Conservation (phyloP, 768 basidiomycete genomes). For the Pleurotus djamor region DNA sequence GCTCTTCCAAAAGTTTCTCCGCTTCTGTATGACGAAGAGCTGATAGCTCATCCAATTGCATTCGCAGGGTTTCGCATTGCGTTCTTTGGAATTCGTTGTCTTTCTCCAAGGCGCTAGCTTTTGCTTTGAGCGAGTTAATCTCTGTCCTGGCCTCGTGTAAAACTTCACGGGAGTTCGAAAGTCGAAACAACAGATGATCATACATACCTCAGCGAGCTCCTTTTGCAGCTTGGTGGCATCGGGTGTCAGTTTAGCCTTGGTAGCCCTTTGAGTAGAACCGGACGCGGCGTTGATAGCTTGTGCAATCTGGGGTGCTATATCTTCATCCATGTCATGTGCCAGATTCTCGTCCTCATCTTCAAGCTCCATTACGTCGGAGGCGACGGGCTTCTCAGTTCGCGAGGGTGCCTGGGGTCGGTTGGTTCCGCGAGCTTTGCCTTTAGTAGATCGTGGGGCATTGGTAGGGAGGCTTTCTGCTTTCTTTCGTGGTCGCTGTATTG, state of each 20-base stretch:
- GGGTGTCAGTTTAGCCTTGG: constrained; percentile 8
- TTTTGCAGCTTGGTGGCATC: constrained; percentile 3
- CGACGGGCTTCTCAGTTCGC: constrained; percentile 7
- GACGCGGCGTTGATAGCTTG: not conserved
- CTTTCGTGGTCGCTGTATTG: not conserved
- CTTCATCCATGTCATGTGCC: constrained; percentile 17
- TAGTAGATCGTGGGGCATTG: constrained; percentile 24
- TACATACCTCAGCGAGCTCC: constrained; percentile 5
- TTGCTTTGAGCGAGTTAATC: constrained; percentile 2
- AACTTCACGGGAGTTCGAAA: not conserved
- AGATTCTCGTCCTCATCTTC: constrained; percentile 15
- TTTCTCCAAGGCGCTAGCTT: not conserved
- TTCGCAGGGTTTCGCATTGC: constrained; percentile 40
- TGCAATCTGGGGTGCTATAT: constrained; percentile 12
- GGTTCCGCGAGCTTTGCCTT: constrained; percentile 31
- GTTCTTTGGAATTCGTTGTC: constrained; percentile 5
- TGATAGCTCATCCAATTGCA: constrained; percentile 59
- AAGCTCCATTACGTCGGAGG: constrained; percentile 17
- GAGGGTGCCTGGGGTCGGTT: constrained; percentile 19
- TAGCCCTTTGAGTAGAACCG: constrained; percentile 3
- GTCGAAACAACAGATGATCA: not conserved
- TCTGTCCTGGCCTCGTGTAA: constrained; percentile 9
- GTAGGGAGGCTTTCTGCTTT: not conserved
- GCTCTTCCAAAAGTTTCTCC: constrained; percentile 50
- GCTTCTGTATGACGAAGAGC: constrained; percentile 63